Conservation (phyloP, 345 rosid species). For the Leavenworthia alabamica region DNA sequence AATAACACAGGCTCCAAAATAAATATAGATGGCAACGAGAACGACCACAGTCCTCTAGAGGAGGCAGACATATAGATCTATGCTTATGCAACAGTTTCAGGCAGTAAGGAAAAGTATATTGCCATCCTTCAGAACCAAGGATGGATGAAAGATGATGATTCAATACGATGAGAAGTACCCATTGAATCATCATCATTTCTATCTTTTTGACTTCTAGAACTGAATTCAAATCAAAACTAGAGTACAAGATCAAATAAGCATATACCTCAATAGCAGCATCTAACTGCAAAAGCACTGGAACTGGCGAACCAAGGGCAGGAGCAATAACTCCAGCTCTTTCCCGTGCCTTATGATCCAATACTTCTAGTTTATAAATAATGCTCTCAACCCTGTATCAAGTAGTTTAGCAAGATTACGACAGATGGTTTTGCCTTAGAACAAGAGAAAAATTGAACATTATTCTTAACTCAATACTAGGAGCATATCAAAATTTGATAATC, state of each 20-base stretch:
- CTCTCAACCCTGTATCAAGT: constrained; percentile 55
- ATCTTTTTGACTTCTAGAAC: neutral
- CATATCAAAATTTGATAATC: no score
- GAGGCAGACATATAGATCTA: neutral
- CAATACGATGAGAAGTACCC: neutral
- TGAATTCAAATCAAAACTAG: neutral
- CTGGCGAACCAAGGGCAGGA: constrained; percentile 66
- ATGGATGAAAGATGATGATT: neutral
- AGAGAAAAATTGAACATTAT: neutral
- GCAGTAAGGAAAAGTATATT: neutral
- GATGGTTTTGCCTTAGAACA: neutral
- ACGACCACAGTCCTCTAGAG: neutral
- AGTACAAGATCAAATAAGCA: constrained; percentile 11
- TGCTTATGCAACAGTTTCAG: neutral
- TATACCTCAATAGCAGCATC: constrained; percentile 87
- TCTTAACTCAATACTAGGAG: neutral
- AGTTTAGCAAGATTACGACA: neutral
- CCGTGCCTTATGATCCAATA: constrained; percentile 84
- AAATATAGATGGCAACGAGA: neutral
- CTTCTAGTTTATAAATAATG: constrained; percentile 81
- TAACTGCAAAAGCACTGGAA: constrained; percentile 69
- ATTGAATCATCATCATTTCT: neutral
- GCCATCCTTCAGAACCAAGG: neutral
- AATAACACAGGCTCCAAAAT: neutral
- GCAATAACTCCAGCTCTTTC: constrained; percentile 89